phyloP scores from a whole-genome alignment of 352 stramenopile genomes.

The Globisporangium splendens region DNA sequence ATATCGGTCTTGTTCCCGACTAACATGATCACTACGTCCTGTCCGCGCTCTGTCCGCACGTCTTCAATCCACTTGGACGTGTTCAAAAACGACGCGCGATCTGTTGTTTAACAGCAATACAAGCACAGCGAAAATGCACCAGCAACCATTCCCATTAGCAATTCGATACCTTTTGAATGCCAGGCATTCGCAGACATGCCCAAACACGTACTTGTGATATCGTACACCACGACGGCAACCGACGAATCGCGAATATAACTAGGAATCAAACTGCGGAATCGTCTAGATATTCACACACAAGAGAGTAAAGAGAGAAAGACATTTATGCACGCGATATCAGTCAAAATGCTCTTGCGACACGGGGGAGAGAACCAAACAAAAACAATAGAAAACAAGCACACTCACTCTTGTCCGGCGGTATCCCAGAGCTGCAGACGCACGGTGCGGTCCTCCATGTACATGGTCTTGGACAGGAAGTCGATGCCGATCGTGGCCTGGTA shows the following conservation, averaged over 20 bases:
- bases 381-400: slow-evolving; percentile 9
- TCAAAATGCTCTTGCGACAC: neutral
- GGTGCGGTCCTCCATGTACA: slow-evolving; percentile 98
- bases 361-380: slow-evolving; percentile 7
- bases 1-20: slow-evolving; percentile 99
- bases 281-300: slow-evolving; percentile 29
- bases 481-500: slow-evolving; percentile 99
- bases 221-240: slow-evolving; percentile 99
- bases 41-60: slow-evolving; percentile 95
- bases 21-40: slow-evolving; percentile 99
- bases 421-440: slow-evolving; percentile 99
- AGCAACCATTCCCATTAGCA: neutral
- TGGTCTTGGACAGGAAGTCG: slow-evolving; percentile 99
- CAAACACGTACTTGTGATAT: slow-evolving; percentile 94
- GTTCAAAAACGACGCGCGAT: slow-evolving; percentile 97
- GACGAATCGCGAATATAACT: slow-evolving; percentile 99
- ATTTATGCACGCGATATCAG: neutral
- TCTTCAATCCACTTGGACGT: slow-evolving; percentile 99
- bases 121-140: neutral
- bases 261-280: slow-evolving; percentile 93
- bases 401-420: slow-evolving; percentile 96
- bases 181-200: neutral
- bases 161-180: neutral
- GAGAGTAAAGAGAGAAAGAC: no score
- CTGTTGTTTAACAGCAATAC: slow-evolving; percentile 30